Conservation (phyloP, 2,329 filamentous ascomycete genomes). For the Paraconiothyrium brasiliense region DNA sequence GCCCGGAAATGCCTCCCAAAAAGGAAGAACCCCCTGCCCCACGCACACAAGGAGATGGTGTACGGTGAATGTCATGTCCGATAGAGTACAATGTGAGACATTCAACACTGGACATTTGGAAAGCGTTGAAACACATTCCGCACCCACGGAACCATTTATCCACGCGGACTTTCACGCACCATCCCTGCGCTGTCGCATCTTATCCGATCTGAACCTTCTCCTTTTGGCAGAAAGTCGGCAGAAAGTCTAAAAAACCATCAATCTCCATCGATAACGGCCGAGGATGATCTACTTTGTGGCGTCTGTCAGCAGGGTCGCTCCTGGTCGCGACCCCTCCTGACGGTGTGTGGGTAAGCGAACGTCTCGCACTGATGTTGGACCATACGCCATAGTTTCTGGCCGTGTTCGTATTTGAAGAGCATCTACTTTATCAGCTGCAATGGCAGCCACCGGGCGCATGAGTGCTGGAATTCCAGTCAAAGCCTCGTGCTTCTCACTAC, state of each 20-base stretch:
- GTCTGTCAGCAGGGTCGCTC: conserved; percentile 11
- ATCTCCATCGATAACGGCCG: conserved; percentile 32
- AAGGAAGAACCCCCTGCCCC: too few species aligned
- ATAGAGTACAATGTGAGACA: not conserved
- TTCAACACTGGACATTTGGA: too few species aligned
- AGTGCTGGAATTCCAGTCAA: too few species aligned
- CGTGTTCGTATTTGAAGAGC: not conserved
- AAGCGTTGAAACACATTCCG: not conserved
- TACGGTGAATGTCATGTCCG: not conserved
- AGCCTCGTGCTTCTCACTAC: too few species aligned
- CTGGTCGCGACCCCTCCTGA: not conserved
- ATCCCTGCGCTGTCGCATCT: conserved; percentile 12
- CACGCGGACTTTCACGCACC: conserved; percentile 1
- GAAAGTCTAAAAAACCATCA: conserved; percentile 26
- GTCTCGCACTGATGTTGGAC: not conserved
- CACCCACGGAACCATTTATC: not conserved
- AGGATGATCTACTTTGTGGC: conserved; percentile 39
- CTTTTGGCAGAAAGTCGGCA: conserved; percentile 32
- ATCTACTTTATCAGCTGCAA: not conserved
- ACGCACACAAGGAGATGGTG: not conserved
- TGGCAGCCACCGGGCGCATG: too few species aligned
- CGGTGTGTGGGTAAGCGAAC: not conserved
- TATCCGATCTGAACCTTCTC: conserved; percentile 28
- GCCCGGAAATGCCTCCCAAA: not conserved
- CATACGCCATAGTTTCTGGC: not conserved